Conservation (phyloP, 441 rosid species). For the Lagerstroemia fauriei region DNA sequence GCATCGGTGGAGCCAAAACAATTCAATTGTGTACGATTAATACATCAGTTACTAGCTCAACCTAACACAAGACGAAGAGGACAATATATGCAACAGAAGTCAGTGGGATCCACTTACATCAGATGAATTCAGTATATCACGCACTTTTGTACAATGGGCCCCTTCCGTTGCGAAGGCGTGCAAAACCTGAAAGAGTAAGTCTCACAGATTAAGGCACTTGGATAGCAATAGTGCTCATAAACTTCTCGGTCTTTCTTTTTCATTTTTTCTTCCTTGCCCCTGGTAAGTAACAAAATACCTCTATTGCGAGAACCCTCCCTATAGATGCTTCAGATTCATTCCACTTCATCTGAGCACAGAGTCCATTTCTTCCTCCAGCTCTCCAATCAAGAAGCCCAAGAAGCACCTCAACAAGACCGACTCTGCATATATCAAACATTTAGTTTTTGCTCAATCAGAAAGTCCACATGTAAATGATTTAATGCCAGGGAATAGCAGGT, state of each 20-base stretch:
- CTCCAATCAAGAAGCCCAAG: conserved; percentile 99
- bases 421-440: conserved; percentile 51
- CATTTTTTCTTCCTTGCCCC: not conserved
- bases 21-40: not conserved
- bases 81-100: not conserved
- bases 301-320: conserved; percentile 94
- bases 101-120: conserved; percentile 56
- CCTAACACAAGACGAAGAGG: not conserved
- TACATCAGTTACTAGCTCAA: not conserved
- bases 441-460: conserved; percentile 17
- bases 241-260: not conserved
- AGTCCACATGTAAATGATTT: conserved; percentile 3
- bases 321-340: conserved; percentile 98
- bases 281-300: conserved; percentile 45
- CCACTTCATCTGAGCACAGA: conserved; percentile 96
- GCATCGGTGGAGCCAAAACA: not conserved
- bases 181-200: conserved; percentile 60
- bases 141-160: conserved; percentile 86
- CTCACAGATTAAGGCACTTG: not conserved
- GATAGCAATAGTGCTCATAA: not conserved
- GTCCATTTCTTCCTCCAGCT: conserved; percentile 86
- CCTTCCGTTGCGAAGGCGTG: conserved; percentile 98
- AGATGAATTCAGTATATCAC: conserved; percentile 79
- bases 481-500: not conserved
- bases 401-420: conserved; percentile 91